Conservation (phyloP, 805 yeast genomes). For the Wickerhamiella lipophila region DNA sequence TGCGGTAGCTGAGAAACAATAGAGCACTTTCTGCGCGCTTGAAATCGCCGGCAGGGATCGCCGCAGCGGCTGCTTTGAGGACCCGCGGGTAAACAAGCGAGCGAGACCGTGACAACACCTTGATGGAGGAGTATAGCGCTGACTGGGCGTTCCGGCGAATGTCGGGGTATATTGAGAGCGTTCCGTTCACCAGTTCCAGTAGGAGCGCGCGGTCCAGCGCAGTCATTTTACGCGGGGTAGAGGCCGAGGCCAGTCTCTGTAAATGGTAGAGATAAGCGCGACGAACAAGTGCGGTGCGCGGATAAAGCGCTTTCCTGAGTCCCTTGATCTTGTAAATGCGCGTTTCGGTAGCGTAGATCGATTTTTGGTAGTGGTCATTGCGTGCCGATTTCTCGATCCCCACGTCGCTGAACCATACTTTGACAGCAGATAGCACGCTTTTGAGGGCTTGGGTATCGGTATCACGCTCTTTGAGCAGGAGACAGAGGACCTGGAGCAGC, state of each 20-base stretch:
- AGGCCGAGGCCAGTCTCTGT: conserved; percentile 56
- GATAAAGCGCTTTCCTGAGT: conserved; percentile 46
- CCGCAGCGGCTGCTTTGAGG: conserved; percentile 37
- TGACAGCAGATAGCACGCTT: conserved; percentile 47
- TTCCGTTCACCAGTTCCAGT: conserved; percentile 48
- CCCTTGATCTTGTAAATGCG: conserved; percentile 53
- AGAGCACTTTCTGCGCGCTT: conserved; percentile 55
- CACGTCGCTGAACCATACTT: conserved; percentile 69
- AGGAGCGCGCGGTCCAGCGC: conserved; percentile 50
- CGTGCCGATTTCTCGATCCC: conserved; percentile 58
- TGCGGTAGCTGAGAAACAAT: conserved; percentile 42
- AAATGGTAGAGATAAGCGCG: conserved; percentile 62
- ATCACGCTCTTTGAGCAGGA: conserved; percentile 37
- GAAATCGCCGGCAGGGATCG: conserved; percentile 38
- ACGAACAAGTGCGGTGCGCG: conserved; percentile 66
- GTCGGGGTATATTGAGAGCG: conserved; percentile 58
- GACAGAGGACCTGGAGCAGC: conserved; percentile 45
- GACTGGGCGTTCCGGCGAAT: conserved; percentile 60
- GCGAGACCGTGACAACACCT: conserved; percentile 55
- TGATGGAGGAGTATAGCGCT: conserved; percentile 54
- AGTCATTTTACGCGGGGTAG: conserved; percentile 61
- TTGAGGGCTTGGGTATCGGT: conserved; percentile 55
- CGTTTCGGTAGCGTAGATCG: conserved; percentile 45
- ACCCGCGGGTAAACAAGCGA: conserved; percentile 40
- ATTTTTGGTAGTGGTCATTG: conserved; percentile 39